Evolutionary conservation across 2,329 filamentous ascomycete species (phyloP), one percentile per base, ranked within the genome.

Genomic region (Ascochyta fabae): DNA sequence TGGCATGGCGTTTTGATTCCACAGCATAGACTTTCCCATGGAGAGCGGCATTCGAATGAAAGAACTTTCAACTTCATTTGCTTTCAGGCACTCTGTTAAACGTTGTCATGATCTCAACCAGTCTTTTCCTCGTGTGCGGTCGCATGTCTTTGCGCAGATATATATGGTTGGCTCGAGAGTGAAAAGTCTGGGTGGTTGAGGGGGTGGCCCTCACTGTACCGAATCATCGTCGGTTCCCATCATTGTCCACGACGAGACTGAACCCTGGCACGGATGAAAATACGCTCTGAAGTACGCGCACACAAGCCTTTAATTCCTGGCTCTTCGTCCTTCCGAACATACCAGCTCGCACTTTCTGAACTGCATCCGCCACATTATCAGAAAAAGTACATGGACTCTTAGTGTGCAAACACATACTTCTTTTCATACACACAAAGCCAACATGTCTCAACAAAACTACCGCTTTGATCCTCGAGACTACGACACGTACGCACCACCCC

Each of bases 1-100:
- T 44, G 48, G 48, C 48, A 40, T 57, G 47, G 53, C 48, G 43
- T 52, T 57, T 22, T 39, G 13, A 35, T 42, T n/a, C 6, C 22
- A 16, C 31, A 40, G 53, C 43, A 52, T 44, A 43, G 43, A 24
- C 48, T 52, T 52, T 52, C 43, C 53, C 23, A 48, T 56, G 48
- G 53, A 44, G 43, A 48, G 48, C 23, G 16, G 27, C 53, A 44
- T 48, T 52, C 38, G 15, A 55, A 50, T 33, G 27, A 40, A 55
- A 49, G 41, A 36, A 29, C 33, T 38, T 16, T 12, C n/a, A n/a
- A 31, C 8, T 36, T 36, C 16, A 23, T 6, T 31, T 7, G 10
- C 4, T 19, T 48, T 4, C 22, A 35, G 33, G n/a, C 8, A 6
- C 16, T 16, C 5, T 16, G 6, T 16, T 35, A 3, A n/a, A 16